Percentiles rank a stretch among this genome's conserved stretches.
Conservation (phyloP, 495 filamentous ascomycete genomes). For the Neurospora sp. region DNA sequence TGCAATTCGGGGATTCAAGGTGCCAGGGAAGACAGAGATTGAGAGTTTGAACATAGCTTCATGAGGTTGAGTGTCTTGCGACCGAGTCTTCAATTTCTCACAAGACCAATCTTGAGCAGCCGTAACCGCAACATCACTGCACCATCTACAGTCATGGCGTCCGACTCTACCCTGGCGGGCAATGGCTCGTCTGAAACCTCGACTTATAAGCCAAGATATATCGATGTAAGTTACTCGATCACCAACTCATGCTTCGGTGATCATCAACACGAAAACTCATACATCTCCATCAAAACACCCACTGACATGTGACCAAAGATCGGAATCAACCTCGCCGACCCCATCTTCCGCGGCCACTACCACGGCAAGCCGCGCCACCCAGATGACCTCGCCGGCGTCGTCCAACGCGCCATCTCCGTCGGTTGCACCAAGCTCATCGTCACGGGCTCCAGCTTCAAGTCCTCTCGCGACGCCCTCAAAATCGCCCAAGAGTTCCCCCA, state of each 20-base stretch:
- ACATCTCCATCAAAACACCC: not conserved
- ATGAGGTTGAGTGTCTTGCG: conserved; percentile 7
- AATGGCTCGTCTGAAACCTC: not conserved
- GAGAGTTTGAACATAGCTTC: not conserved
- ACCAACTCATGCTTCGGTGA: not conserved
- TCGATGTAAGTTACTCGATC: conserved; percentile 42
- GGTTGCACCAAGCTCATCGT: conserved; percentile 87
- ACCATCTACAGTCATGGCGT: conserved; percentile 8
- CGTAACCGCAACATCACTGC: not conserved
- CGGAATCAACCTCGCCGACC: conserved; percentile 89
- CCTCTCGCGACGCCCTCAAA: conserved; percentile 63
- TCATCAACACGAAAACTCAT: not conserved
- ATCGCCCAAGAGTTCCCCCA: conserved; percentile 55
- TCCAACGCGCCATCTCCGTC: conserved; percentile 61
- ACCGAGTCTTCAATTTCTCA: conserved; percentile 2
- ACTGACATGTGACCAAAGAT: conserved; percentile 34
- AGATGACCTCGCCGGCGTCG: conserved; percentile 64
- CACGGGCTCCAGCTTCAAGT: conserved; percentile 79
- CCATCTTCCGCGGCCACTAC: conserved; percentile 74
- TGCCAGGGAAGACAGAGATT: not conserved
- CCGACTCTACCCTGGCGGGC: not conserved
- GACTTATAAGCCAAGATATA: conserved; percentile 41
- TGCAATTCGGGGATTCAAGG: not conserved
- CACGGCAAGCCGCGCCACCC: conserved; percentile 74
- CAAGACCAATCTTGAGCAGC: conserved; percentile 3